These are phyloP conservation scores for Picocystis salinarum DNA, from an alignment of 139 green algal genomes.

Conservation along the genomic window DNA sequence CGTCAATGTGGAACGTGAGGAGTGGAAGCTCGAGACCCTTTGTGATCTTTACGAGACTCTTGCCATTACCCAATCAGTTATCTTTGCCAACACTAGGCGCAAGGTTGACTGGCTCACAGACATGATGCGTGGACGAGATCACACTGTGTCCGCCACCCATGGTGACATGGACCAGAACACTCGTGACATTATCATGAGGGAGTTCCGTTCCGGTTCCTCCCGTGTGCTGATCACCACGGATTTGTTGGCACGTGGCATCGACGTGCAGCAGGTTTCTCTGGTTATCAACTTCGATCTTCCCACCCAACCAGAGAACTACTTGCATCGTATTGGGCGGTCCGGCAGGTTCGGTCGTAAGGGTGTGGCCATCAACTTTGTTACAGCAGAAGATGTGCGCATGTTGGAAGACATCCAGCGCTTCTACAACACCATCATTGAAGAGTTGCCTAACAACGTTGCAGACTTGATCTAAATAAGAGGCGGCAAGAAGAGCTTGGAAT, in stretches of 20 bases:
- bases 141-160: conserved; percentile 97
- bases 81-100: conserved; percentile 97
- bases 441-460: conserved; percentile 91
- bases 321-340: conserved; percentile 88
- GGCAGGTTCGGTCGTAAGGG: conserved; percentile 92
- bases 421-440: conserved; percentile 98
- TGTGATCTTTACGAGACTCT: conserved; percentile 99
- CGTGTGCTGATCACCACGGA: conserved; percentile 99
- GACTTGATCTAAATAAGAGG: conserved; percentile 80
- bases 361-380: conserved; percentile 99
- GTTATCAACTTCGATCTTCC: conserved; percentile 99
- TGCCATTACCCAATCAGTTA: conserved; percentile 98
- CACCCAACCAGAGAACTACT: conserved; percentile 99
- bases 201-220: conserved; percentile 96
- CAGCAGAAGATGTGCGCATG: conserved; percentile 80
- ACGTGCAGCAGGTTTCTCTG: conserved; percentile 98
- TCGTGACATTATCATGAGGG: conserved; percentile 98
- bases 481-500: too few species aligned
- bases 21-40: conserved; percentile 99
- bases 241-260: conserved; percentile 94
- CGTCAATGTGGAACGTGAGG: conserved; percentile 81
- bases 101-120: conserved; percentile 48
- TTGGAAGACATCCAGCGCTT: conserved; percentile 95
- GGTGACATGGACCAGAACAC: conserved; percentile 99
- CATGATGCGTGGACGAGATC: conserved; percentile 87